These are phyloP conservation scores for Inga leiocalycina DNA, from an alignment of 306 rosid species.

Conservation along the genomic window DNA sequence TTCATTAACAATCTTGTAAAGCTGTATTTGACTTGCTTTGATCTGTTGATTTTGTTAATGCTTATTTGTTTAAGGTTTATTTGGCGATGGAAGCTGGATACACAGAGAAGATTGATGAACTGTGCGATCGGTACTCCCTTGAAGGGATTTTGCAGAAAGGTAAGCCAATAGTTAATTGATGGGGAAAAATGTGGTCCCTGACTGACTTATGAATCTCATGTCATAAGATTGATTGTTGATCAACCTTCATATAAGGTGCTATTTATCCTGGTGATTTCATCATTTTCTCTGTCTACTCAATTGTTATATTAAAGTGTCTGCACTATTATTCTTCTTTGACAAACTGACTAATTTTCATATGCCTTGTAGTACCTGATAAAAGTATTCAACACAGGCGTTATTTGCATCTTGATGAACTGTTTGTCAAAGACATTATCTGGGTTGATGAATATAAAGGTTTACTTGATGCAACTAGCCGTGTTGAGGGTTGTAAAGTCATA, in stretches of 20 bases:
- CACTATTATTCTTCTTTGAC: slow-evolving; percentile 25
- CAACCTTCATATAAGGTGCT: background rate
- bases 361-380: slow-evolving; percentile 58
- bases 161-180: slow-evolving; percentile 35
- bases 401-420: slow-evolving; percentile 71
- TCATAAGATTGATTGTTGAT: background rate
- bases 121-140: slow-evolving; percentile 77
- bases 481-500: slow-evolving; percentile 77
- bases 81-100: slow-evolving; percentile 99
- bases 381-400: slow-evolving; percentile 55
- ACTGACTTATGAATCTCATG: background rate
- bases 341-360: slow-evolving; percentile 24
- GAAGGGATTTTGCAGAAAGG: slow-evolving; percentile 66
- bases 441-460: slow-evolving; percentile 77
- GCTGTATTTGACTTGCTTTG: slow-evolving; percentile 17
- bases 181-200: background rate
- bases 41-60: slow-evolving; percentile 1
- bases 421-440: slow-evolving; percentile 65
- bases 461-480: slow-evolving; percentile 61
- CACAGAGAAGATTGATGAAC: slow-evolving; percentile 84
- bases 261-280: background rate
- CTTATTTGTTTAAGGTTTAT: slow-evolving; percentile 61
- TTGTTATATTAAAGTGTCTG: slow-evolving; percentile 6
- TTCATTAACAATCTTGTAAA: slow-evolving; percentile 1
- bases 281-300: background rate